Evolutionary conservation across 495 filamentous ascomycete genomes (phyloP), one percentile per base, ranked within the genome.

Genomic region (Trichoderma erinaceum): DNA sequence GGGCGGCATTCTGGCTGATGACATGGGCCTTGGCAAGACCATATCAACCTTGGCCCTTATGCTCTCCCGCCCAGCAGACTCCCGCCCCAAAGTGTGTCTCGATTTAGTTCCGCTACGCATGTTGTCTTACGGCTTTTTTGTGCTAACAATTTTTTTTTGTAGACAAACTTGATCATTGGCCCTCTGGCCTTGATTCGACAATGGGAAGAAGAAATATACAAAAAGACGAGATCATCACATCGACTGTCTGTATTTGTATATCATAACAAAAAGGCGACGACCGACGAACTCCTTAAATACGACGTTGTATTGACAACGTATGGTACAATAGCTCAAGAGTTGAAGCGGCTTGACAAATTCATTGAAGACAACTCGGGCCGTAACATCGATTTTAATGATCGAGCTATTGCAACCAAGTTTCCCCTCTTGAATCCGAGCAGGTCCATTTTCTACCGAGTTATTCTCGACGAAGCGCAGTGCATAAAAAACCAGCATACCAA

Each of bases 1-100:
- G 71, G 93, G 93, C 46, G 92, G 92, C 13, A 92, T 97, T 70
- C 83, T 95, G 63, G 92, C 91, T 4, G 92, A 96, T 73, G 92
- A 93, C 65, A 99, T 99, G 95, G 95, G 95, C 13, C 82, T 99
- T 12, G 95, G 95, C 25, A 99, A 99, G 79, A 99, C 95, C 2
- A 90, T 99, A 63, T 90, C 93, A 70, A 87, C 92, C 18, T 81
- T 99, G 27, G 88, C 95, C 2, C 83, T 99, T 41, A 90, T 99
- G 69, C 82, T 94, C 1, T 84, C 87, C n/a, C 82, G 87, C 32
- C 87, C 84, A 16, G 88, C 92, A 0, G 71, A 76, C 1, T 84
- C 93, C 72, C 78, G 64, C 13, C 41, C 70, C 68, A 77, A 76
- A 71, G 74, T 75, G 70, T 35, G 56, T 23, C 18, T 21, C 10